Conservation (phyloP, 371 early-diverging fungal species). For the Mortierella sp. region DNA sequence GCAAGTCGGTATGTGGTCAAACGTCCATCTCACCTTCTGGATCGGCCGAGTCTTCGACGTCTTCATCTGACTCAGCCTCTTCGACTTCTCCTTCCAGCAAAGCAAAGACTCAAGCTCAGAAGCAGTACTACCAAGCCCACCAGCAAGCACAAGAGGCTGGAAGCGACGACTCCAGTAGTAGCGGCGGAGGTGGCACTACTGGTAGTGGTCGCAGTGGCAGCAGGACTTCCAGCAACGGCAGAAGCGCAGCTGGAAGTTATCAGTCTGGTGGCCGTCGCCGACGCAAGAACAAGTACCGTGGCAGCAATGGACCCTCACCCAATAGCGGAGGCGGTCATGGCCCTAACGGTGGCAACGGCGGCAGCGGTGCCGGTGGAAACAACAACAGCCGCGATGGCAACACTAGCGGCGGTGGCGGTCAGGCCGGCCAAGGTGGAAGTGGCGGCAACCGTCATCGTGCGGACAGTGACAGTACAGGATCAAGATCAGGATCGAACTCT, state of each 20-base stretch:
- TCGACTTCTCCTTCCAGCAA: not conserved
- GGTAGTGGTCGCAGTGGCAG: slow-evolving; percentile 15
- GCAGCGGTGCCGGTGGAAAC: not conserved
- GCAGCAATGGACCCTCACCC: slow-evolving; percentile 8
- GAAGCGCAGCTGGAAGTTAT: slow-evolving; percentile 6
- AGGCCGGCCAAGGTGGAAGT: not conserved
- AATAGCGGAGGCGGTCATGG: slow-evolving; percentile 10
- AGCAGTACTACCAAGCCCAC: slow-evolving; percentile 17
- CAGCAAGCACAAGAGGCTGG: slow-evolving; percentile 15
- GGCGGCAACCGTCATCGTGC: slow-evolving; percentile 11
- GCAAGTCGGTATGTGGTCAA: slow-evolving; percentile 21
- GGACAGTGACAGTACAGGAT: slow-evolving; percentile 26
- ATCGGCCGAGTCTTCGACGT: slow-evolving; percentile 22
- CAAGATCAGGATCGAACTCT: slow-evolving; percentile 16
- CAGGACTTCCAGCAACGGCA: slow-evolving; percentile 8
- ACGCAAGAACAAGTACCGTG: slow-evolving; percentile 30
- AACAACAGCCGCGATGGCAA: not conserved
- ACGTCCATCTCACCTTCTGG: slow-evolving; percentile 23
- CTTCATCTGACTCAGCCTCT: slow-evolving; percentile 9
- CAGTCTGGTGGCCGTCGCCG: slow-evolving; percentile 22
- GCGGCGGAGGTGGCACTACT: not conserved
- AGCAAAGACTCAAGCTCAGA: slow-evolving; percentile 7
- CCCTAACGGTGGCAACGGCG: not conserved
- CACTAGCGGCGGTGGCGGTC: not conserved
- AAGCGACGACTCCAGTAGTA: slow-evolving; percentile 2